Evolutionary conservation across 306 rosid species (phyloP).

Genomic region (Castanea sativa): DNA sequence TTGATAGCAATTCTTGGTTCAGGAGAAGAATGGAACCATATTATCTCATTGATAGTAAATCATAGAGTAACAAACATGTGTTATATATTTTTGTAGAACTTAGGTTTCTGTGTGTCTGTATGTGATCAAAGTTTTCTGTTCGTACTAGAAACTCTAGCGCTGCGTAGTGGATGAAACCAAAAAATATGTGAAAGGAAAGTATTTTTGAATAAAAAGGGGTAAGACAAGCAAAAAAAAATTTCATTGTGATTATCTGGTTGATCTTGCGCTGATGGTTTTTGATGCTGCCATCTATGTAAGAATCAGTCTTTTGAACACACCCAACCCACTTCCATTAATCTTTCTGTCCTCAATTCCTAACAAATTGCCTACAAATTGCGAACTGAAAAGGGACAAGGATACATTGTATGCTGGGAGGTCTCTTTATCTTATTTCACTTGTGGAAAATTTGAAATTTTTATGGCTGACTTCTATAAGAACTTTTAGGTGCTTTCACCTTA

Average conservation of each 20-base stretch:
- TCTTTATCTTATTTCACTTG: neutral
- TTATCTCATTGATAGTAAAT: neutral
- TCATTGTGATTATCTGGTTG: neutral
- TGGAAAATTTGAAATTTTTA: neutral
- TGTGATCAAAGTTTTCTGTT: neutral
- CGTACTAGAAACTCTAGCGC: too few species aligned
- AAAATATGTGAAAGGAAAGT: neutral
- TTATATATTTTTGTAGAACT: neutral
- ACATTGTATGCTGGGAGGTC: neutral
- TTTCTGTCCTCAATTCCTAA: neutral
- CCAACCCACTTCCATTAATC: neutral
- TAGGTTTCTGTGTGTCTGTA: neutral
- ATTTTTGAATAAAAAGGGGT: neutral
- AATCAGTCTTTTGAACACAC: neutral
- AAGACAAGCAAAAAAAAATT: neutral
- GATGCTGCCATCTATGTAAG: neutral
- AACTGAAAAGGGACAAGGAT: neutral
- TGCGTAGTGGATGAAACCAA: neutral
- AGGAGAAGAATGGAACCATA: neutral
- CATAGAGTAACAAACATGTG: neutral
- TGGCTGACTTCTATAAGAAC: neutral
- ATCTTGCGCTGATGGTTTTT: neutral
- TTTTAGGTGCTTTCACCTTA: neutral
- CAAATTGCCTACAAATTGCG: neutral
- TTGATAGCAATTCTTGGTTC: neutral